A percentile compares a stretch with the other conserved stretches of the same genome.
Evolutionary conservation across 805 yeast species (phyloP).

Genomic region (Candida oleophila): DNA sequence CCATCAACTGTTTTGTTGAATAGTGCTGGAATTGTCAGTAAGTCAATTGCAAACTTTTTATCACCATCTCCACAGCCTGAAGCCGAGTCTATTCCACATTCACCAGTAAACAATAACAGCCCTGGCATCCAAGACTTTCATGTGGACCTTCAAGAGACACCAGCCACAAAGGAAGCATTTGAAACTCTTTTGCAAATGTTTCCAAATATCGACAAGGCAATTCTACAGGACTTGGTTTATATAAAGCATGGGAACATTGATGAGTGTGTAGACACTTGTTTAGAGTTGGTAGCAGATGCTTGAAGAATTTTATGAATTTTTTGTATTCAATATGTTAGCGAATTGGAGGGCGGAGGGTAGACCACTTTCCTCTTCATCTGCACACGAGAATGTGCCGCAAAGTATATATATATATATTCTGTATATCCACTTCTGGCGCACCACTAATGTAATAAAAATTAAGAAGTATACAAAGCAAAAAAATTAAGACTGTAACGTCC

Average conservation of each 20-base stretch:
- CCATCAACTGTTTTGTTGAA: constrained; percentile 40
- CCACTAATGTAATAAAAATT: too few species aligned
- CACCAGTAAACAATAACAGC: constrained; percentile 16
- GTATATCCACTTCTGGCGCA: too few species aligned
- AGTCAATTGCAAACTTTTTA: constrained; percentile 44
- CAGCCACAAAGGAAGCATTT: constrained; percentile 25
- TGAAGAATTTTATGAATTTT: too few species aligned
- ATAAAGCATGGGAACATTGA: constrained; percentile 70
- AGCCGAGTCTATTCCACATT: constrained; percentile 4
- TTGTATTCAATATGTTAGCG: neutral
- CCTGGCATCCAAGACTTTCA: neutral
- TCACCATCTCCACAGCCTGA: constrained; percentile 34
- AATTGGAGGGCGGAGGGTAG: neutral
- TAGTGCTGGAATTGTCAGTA: constrained; percentile 52
- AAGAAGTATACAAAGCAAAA: too few species aligned
- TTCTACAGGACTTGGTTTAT: constrained; percentile 67
- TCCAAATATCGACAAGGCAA: constrained; percentile 66
- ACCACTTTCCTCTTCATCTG: neutral
- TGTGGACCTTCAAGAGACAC: constrained; percentile 9
- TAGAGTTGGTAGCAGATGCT: constrained; percentile 27
- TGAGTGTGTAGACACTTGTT: constrained; percentile 65
- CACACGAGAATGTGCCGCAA: too few species aligned
- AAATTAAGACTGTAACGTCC: too few species aligned
- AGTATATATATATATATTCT: too few species aligned
- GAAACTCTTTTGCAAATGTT: constrained; percentile 64